Conservation (phyloP, 306 rosid genomes). For the Ormosia semicastrata region DNA sequence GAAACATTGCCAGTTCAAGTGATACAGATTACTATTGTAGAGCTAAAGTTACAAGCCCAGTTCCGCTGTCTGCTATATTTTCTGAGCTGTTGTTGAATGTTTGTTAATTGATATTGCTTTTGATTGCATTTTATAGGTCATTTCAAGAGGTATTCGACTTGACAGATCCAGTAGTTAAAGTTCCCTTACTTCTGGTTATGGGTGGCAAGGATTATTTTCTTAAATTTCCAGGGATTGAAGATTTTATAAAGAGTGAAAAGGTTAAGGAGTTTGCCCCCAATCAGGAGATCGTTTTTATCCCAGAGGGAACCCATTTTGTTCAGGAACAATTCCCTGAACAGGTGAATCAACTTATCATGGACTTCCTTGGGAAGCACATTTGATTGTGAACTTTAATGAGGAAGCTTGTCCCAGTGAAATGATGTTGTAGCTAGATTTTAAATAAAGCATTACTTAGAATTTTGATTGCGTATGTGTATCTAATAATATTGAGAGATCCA, state of each 20-base stretch:
- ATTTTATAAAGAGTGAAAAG: conserved; percentile 49
- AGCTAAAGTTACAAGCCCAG: no score
- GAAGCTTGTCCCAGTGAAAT: not conserved
- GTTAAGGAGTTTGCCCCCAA: conserved; percentile 54
- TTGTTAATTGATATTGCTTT: not conserved
- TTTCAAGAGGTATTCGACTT: conserved; percentile 34
- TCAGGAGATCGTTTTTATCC: conserved; percentile 55
- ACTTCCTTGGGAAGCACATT: conserved; percentile 57
- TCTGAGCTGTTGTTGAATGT: no score
- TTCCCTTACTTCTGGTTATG: conserved; percentile 60
- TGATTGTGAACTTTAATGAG: conserved; percentile 20
- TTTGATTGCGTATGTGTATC: no score
- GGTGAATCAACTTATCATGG: conserved; percentile 64
- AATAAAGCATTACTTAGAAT: no score
- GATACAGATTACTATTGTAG: no score
- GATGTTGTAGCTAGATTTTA: no score
- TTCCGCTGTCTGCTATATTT: no score
- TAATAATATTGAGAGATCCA: no score
- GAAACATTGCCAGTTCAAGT: no score
- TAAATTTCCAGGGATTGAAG: conserved; percentile 71
- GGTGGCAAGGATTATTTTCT: conserved; percentile 61
- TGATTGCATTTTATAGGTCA: conserved; percentile 44
- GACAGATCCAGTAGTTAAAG: conserved; percentile 46
- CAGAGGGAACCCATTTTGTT: conserved; percentile 86
- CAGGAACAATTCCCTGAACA: conserved; percentile 75